Percentiles rank a stretch among this genome's conserved stretches.
Evolutionary conservation across 2,329 filamentous ascomycete genomes (phyloP).

Genomic region (Hymenotorrendiella dingleyae): DNA sequence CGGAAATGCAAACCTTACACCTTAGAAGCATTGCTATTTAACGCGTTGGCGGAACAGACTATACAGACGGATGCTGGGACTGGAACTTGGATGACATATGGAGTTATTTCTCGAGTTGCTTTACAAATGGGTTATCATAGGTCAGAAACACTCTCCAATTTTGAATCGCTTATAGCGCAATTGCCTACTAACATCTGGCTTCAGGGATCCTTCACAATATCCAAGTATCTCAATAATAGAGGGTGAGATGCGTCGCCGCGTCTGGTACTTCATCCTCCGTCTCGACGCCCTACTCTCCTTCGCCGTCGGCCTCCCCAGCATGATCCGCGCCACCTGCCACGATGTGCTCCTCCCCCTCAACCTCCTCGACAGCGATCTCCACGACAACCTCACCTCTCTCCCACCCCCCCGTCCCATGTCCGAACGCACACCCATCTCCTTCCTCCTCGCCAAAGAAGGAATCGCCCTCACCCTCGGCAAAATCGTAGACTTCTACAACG

Average conservation of each 20-base stretch:
- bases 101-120: conserved; percentile 46
- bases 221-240: conserved; percentile 65
- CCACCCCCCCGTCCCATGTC: conserved; percentile 61
- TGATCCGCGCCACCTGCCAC: conserved; percentile 66
- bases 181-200: conserved; percentile 31
- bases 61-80: conserved; percentile 63
- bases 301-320: conserved; percentile 51
- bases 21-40: conserved; percentile 67
- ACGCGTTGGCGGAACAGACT: conserved; percentile 68
- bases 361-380: conserved; percentile 71
- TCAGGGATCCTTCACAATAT: conserved; percentile 70
- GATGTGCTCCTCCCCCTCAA: conserved; percentile 71
- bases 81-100: conserved; percentile 40
- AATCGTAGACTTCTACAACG: conserved; percentile 57
- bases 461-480: conserved; percentile 62
- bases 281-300: conserved; percentile 70
- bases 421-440: conserved; percentile 68
- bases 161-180: too few relatives aligned
- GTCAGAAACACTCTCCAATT: conserved; percentile 4
- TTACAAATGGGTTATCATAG: conserved; percentile 52
- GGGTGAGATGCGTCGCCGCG: conserved; percentile 65
- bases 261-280: conserved; percentile 65
- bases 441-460: conserved; percentile 67
- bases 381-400: conserved; percentile 57
- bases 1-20: conserved; percentile 67